Evolutionary conservation across 2,329 filamentous ascomycete genomes (phyloP).

Genomic region (Ascocoryne sarcoides): DNA sequence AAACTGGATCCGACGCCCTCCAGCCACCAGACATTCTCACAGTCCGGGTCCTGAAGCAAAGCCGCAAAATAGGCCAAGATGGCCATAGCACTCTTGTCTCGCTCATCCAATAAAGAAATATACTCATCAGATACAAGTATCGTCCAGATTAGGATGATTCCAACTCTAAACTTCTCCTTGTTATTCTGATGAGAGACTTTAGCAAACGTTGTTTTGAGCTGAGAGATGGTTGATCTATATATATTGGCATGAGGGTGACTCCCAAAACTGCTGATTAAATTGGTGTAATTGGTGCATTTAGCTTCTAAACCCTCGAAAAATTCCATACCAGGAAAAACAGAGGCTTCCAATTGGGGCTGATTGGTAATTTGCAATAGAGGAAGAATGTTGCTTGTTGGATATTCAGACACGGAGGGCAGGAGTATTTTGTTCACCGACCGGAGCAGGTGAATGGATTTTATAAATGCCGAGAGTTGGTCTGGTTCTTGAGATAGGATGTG

Average conservation of each 20-base stretch:
- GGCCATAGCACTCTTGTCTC: slow-evolving; percentile 4
- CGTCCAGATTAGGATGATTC: slow-evolving; percentile 3
- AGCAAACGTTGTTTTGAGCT: slow-evolving; percentile 3
- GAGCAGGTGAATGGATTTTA: slow-evolving; percentile 1
- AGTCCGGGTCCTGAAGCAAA: slow-evolving; percentile 5
- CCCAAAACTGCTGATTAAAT: not conserved
- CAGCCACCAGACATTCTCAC: slow-evolving; percentile 7
- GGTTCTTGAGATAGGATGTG: slow-evolving; percentile 1
- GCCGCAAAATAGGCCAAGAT: slow-evolving; percentile 10
- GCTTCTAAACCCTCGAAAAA: slow-evolving; percentile 1
- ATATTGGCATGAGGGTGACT: not conserved
- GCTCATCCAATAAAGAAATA: slow-evolving; percentile 3
- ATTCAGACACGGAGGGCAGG: not conserved
- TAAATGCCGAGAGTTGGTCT: slow-evolving; percentile 2
- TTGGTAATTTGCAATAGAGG: slow-evolving; percentile 3
- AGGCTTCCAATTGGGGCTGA: slow-evolving; percentile 1
- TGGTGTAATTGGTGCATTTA: not conserved
- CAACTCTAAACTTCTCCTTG: slow-evolving; percentile 4
- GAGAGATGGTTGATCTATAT: not conserved
- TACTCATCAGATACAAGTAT: slow-evolving; percentile 2
- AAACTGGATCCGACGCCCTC: slow-evolving; percentile 6
- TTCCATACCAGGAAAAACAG: not conserved
- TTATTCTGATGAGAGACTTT: not conserved
- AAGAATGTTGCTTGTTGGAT: not conserved
- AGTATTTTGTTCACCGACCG: slow-evolving; percentile 3